These are phyloP conservation scores for Graphiopsis chlorocephala DNA, from an alignment of 2,329 filamentous ascomycete species.

Conservation along the genomic window DNA sequence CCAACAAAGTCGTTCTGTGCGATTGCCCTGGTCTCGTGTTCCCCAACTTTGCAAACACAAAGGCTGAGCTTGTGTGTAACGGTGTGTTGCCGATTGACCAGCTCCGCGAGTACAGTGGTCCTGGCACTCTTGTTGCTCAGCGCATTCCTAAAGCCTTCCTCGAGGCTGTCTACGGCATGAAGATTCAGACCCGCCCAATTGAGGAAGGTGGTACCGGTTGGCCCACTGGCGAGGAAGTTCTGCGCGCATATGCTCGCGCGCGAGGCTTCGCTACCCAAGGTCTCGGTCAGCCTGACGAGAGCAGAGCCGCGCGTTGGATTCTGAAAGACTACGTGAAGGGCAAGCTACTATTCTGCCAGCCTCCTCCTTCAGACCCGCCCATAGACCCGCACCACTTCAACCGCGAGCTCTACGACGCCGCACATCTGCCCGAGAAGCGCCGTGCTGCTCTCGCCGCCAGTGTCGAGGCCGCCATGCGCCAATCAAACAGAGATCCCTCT, in stretches of 20 bases:
- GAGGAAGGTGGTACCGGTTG: conserved; percentile 92
- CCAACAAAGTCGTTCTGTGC: conserved; percentile 83
- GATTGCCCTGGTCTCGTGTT: conserved; percentile 99
- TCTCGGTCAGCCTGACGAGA: conserved; percentile 83
- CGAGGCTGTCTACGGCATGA: conserved; percentile 91
- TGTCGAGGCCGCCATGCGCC: conserved; percentile 24
- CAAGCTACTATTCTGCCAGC: conserved; percentile 87
- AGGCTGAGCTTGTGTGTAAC: conserved; percentile 93
- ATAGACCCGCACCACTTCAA: conserved; percentile 80
- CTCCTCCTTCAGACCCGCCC: conserved; percentile 66
- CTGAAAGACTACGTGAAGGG: conserved; percentile 98
- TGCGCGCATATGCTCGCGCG: conserved; percentile 81
- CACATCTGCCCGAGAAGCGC: conserved; percentile 78
- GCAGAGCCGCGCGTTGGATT: conserved; percentile 80
- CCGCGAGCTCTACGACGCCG: conserved; percentile 77
- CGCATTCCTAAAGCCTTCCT: conserved; percentile 85
- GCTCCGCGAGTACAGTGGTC: conserved; percentile 86
- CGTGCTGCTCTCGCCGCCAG: conserved; percentile 60
- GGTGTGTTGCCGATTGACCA: conserved; percentile 96
- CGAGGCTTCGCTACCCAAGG: conserved; percentile 89
- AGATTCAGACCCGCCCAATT: conserved; percentile 72
- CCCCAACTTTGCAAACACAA: conserved; percentile 94
- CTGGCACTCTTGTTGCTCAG: conserved; percentile 75
- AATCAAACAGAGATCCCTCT: conserved; percentile 38
- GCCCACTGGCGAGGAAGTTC: conserved; percentile 79